A percentile compares a stretch with the other conserved stretches of the same genome.
These are phyloP conservation scores for Cyberlindnera japonica DNA, from an alignment of 805 yeast species.

Conservation along the genomic window DNA sequence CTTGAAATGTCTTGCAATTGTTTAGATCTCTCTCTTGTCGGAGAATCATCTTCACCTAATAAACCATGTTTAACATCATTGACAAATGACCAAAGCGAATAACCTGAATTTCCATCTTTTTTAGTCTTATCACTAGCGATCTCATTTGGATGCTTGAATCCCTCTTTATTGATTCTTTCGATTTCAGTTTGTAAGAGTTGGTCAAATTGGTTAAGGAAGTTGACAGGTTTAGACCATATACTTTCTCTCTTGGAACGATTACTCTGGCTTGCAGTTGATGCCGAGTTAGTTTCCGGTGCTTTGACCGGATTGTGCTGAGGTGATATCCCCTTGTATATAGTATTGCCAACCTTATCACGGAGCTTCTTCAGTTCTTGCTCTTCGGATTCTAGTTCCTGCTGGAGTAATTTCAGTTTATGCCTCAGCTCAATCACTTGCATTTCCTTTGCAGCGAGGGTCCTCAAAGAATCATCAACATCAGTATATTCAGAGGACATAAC, in stretches of 20 bases:
- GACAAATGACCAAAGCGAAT: constrained; percentile 48
- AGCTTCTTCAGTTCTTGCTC: constrained; percentile 31
- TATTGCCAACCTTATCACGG: constrained; percentile 32
- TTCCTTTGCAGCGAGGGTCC: constrained; percentile 65
- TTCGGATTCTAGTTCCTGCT: constrained; percentile 44
- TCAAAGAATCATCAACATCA: constrained; percentile 51
- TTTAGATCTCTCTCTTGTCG: constrained; percentile 3
- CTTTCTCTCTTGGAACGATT: constrained; percentile 24
- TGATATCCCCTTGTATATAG: constrained; percentile 25
- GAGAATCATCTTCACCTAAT: constrained; percentile 33
- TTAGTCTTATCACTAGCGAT: not conserved
- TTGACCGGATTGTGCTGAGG: constrained; percentile 13
- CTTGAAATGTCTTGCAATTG: not conserved
- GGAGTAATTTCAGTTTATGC: constrained; percentile 41
- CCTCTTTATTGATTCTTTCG: constrained; percentile 42
- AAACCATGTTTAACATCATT: constrained; percentile 44
- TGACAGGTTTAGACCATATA: constrained; percentile 52
- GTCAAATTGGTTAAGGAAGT: constrained; percentile 64
- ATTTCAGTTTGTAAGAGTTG: constrained; percentile 61
- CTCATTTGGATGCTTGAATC: constrained; percentile 13
- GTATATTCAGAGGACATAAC: constrained; percentile 15
- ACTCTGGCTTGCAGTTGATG: too few species aligned
- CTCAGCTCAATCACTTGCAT: constrained; percentile 63
- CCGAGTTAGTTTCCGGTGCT: too few species aligned
- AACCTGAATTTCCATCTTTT: constrained; percentile 22